A percentile compares a stretch with the other conserved stretches of the same genome.
These are phyloP conservation scores for Sporothrix mexicana DNA, from an alignment of 2,329 filamentous ascomycete species.

Conservation along the genomic window DNA sequence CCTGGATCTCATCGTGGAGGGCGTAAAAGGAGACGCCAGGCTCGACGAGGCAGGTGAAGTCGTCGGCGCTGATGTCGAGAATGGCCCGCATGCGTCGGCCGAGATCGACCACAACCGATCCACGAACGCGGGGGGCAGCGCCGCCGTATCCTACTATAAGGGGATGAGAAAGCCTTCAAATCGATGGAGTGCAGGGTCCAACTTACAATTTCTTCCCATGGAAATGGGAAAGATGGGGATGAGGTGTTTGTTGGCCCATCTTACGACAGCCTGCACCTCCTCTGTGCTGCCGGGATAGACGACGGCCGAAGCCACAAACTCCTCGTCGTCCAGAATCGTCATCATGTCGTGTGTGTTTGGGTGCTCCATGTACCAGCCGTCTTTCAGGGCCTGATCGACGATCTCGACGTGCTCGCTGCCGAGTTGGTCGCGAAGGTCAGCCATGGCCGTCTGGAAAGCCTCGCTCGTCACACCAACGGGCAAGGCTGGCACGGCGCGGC, in stretches of 20 bases:
- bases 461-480: constrained; percentile 47
- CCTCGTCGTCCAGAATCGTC: constrained; percentile 50
- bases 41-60: constrained; percentile 58
- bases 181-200: not conserved
- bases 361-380: constrained; percentile 45
- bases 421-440: constrained; percentile 46
- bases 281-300: constrained; percentile 52
- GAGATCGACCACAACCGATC: constrained; percentile 56
- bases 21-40: constrained; percentile 61
- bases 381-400: constrained; percentile 48
- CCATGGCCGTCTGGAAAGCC: constrained; percentile 45
- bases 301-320: constrained; percentile 51
- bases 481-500: constrained; percentile 45
- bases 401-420: constrained; percentile 49
- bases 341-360: constrained; percentile 51
- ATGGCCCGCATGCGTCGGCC: constrained; percentile 60
- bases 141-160: constrained; percentile 51
- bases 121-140: constrained; percentile 57
- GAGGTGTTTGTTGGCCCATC: constrained; percentile 38
- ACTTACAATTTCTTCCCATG: constrained; percentile 51
- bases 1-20: constrained; percentile 47
- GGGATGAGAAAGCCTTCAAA: not conserved
- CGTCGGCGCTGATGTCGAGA: constrained; percentile 56
- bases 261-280: constrained; percentile 55
- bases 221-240: constrained; percentile 57